A percentile compares a stretch with the other conserved stretches of the same genome.
These are phyloP conservation scores for Aspergillus sparsus DNA, from an alignment of 495 filamentous ascomycete genomes.

Conservation along the genomic window DNA sequence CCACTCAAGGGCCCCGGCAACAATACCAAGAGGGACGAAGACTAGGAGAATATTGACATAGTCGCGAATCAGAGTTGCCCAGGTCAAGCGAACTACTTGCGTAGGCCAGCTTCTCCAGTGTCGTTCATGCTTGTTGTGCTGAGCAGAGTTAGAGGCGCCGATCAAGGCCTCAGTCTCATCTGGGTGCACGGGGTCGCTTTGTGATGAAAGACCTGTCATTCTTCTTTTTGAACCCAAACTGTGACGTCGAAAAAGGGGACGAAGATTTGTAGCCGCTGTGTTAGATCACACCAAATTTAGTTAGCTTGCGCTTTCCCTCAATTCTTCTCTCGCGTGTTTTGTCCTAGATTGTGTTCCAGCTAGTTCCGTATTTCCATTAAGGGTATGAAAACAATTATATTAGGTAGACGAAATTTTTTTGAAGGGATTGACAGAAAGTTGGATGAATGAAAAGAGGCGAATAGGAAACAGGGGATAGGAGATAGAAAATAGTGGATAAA, in stretches of 20 bases:
- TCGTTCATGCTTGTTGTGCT: slow-evolving; percentile 40
- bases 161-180: slow-evolving; percentile 40
- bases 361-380: neutral
- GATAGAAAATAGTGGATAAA: neutral
- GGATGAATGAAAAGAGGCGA: too few species aligned
- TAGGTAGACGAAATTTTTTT: neutral
- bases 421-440: too few species aligned
- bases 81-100: slow-evolving; percentile 50
- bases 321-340: neutral
- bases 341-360: neutral
- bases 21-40: slow-evolving; percentile 87
- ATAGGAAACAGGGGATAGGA: neutral
- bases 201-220: slow-evolving; percentile 31
- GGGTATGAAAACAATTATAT: neutral
- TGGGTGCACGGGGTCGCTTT: slow-evolving; percentile 34
- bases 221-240: slow-evolving; percentile 35
- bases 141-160: slow-evolving; percentile 28
- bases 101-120: slow-evolving; percentile 60
- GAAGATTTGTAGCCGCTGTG: slow-evolving; percentile 34
- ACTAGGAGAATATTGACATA: slow-evolving; percentile 86
- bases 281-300: neutral
- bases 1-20: slow-evolving; percentile 72
- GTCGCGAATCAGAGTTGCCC: slow-evolving; percentile 59
- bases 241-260: slow-evolving; percentile 35
- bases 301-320: slow-evolving; percentile 16